These are phyloP conservation scores for Themeda triandra DNA, from an alignment of 176 grass and related monocot species.

Conservation along the genomic window DNA sequence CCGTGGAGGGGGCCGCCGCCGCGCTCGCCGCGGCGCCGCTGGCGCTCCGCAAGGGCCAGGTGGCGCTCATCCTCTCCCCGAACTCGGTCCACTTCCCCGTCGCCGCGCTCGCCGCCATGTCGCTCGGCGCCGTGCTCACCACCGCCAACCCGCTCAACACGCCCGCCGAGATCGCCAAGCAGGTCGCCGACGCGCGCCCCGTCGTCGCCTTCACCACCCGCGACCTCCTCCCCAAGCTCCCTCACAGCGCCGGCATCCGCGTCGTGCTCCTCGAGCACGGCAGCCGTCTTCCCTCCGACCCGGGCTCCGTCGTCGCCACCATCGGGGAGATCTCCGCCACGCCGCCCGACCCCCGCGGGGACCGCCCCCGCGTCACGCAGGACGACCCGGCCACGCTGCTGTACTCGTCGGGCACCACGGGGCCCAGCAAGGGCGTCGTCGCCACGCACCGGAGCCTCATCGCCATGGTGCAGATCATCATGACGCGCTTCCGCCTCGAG, in stretches of 20 bases:
- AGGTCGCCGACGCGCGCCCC: conserved; percentile 78
- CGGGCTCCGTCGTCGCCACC: conserved; percentile 51
- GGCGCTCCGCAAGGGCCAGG: conserved; percentile 62
- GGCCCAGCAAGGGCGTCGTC: conserved; percentile 90
- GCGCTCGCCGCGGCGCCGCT: conserved; percentile 72
- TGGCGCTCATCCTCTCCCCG: conserved; percentile 81
- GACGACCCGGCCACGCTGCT: conserved; percentile 88
- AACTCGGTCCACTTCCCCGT: conserved; percentile 90
- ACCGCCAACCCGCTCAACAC: conserved; percentile 92
- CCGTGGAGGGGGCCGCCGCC: conserved; percentile 55
- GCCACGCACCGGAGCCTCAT: conserved; percentile 89
- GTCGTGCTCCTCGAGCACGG: conserved; percentile 62
- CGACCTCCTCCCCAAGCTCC: conserved; percentile 67
- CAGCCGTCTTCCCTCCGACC: not conserved
- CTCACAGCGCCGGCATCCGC: conserved; percentile 20
- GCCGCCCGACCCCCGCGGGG: conserved; percentile 28
- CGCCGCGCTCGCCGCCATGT: conserved; percentile 81
- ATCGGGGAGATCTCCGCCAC: conserved; percentile 69
- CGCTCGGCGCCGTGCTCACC: conserved; percentile 77
- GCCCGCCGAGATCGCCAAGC: conserved; percentile 70
- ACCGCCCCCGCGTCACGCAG: conserved; percentile 49
- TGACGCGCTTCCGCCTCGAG: conserved; percentile 83
- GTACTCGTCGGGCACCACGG: conserved; percentile 93
- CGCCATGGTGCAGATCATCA: conserved; percentile 91
- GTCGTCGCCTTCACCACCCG: conserved; percentile 76